Base-by-base conservation (phyloP, 2,329 filamentous ascomycete genomes). In the Monosporascus cannonballus region DNA sequence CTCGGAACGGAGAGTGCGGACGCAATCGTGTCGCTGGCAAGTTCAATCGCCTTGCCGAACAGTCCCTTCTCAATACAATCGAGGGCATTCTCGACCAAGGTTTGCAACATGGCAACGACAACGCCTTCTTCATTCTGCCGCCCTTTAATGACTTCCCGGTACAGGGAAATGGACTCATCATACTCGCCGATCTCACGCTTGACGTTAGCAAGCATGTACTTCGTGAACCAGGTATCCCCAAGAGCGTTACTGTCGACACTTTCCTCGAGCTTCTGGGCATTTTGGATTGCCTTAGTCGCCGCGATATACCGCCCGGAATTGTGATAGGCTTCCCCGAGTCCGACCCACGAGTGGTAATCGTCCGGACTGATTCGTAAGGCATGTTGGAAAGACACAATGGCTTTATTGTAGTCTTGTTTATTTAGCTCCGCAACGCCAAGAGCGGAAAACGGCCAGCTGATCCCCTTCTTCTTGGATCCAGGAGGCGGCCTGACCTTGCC, bases 331-430 rank as follows among this genome's bases (percentile, higher is more conserved):
- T 99, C 94, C n/a, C 93, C 94, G 1, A 99, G 78, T 1, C 94
- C 94, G 24, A 99, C 89, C 84, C 93, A 99, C 0, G 90, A 96
- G 71, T 99, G 88, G 64, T 97, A 97, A 69, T 97, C 90, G 42
- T 86, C 76, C 0, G 92, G 90, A 2, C 85, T 83, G 47, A 96
- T 89, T 50, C 93, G 81, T 36, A 99, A 76, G 11, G 94, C 92
- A 2, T 90, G 84, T 64, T 97, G 89, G 68, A 97, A 99, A 0
- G 90, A 96, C 8, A 93, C 85, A 51, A 97, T 91, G 37, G 91
- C 91, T 66, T 90, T 88, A 59, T 85, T 76, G 62, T 93, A 97
- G 55, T 96, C 90, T 66, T 95, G 90, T 67, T 90, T 94, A 71
- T 96, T 96, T 67, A 97, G 81, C 68, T 97, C 90, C 1, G 96